These are phyloP conservation scores for Lathyrus oleraceus DNA, from an alignment of 306 rosid species.

Conservation along the genomic window DNA sequence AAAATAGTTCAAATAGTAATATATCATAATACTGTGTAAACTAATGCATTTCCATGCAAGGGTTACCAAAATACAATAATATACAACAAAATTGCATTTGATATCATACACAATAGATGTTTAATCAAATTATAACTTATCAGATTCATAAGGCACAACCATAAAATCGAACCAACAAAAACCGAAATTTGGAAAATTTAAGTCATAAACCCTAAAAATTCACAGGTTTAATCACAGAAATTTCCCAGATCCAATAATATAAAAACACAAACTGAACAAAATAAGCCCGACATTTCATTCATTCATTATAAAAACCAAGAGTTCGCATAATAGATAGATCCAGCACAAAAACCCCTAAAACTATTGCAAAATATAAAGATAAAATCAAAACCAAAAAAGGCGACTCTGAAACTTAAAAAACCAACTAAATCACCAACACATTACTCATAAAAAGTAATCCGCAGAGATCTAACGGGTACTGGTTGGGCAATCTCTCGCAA, in stretches of 20 bases:
- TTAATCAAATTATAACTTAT: too few species aligned
- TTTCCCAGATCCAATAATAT: neutral
- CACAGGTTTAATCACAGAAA: too few species aligned
- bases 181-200: too few species aligned
- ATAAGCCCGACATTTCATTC: neutral
- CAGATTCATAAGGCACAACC: too few species aligned
- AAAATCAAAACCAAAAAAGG: neutral
- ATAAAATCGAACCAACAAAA: too few species aligned
- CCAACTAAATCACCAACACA: neutral
- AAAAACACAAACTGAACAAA: neutral
- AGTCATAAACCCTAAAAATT: too few species aligned
- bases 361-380: neutral
- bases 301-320: neutral
- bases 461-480: conserved; percentile 24
- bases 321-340: conserved; percentile 27
- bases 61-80: too few species aligned
- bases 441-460: neutral
- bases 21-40: too few species aligned
- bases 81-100: too few species aligned
- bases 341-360: neutral
- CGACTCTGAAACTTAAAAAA: conserved; percentile 10
- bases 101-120: too few species aligned
- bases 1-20: too few species aligned
- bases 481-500: conserved; percentile 43
- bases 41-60: too few species aligned